Base-by-base conservation (phyloP, 495 filamentous ascomycete species). In the Viridothelium virens region DNA sequence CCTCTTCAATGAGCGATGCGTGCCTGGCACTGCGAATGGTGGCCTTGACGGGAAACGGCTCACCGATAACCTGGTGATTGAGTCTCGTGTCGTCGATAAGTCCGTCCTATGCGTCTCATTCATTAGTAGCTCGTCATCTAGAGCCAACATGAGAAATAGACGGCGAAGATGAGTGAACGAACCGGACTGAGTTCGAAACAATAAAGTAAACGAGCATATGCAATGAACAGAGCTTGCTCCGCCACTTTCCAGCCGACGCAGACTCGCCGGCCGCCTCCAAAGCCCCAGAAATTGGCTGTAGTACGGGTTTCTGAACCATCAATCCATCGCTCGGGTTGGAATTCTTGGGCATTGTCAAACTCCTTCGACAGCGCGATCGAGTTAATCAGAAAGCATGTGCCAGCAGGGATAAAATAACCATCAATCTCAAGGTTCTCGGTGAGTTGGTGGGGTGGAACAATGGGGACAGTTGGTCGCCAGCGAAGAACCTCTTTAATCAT, bases 401-500 rank as follows among this genome's bases (percentile, higher is more conserved):
- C 82, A 5, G 75, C 74, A 2, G 81, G 79, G 65, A 85, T 80
- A 16, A 66, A 63, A 63, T 83, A 82, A 12, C 79, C 79, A 59
- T 82, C 82, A 63, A 81, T 84, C 56, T 77, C 73, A 68, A 84
- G 73, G 61, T 84, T 79, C 48, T 77, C 67, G 1, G 74, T 80
- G 9, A 78, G 66, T n/a, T 53, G 44, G 59, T 75, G 73, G 12
- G 72, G 67, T 3, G 75, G 74, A 1, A 73, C 70, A 44, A 74
- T 70, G 5, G 70, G 72, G 25, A 79, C 70, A 25, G 71, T 76
- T 3, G 75, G 75, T 41, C 77, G 46, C 77, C 77, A 79, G 5
- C 77, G 74, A 12, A 77, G 65, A 1, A 75, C 33, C 61, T 77
- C 77, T 47, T 79, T 79, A 37, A 76, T 69, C 16, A 74, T 38